These are phyloP conservation scores for Iris pallida DNA, from an alignment of 116 monocot genomes.

Conservation along the genomic window DNA sequence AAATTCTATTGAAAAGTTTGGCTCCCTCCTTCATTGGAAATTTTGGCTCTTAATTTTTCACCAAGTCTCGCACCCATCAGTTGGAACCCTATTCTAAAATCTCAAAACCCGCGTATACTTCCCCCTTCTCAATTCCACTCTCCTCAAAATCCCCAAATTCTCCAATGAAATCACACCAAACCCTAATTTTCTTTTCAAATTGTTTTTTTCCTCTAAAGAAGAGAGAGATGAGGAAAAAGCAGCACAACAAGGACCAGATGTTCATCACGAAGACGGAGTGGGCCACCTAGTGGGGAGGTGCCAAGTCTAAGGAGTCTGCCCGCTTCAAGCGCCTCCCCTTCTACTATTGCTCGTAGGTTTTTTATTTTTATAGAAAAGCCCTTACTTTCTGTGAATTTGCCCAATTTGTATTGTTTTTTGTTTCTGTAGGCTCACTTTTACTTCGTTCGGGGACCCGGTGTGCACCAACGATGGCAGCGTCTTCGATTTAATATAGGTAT, in stretches of 20 bases:
- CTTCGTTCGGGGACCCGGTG: conserved; percentile 85
- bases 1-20: too few relatives aligned
- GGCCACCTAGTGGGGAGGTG: conserved; percentile 99
- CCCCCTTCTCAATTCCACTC: too few relatives aligned
- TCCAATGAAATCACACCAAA: too few relatives aligned
- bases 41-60: too few relatives aligned
- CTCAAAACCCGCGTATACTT: too few relatives aligned
- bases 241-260: conserved; percentile 99
- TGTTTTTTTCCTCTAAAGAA: neutral
- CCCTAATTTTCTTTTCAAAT: neutral
- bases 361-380: neutral
- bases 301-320: conserved; percentile 68
- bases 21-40: too few relatives aligned
- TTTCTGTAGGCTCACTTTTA: conserved; percentile 68
- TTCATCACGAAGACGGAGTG: conserved; percentile 99
- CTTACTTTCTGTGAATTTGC: neutral
- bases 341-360: conserved; percentile 87
- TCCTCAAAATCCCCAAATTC: too few relatives aligned
- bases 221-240: conserved; percentile 91
- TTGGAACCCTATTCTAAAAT: too few relatives aligned
- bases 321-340: conserved; percentile 99
- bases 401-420: neutral
- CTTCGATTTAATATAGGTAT: conserved; percentile 75
- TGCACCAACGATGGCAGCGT: conserved; percentile 87
- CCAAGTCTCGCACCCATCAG: too few relatives aligned